Percentiles rank a stretch among this genome's conserved stretches.
Conservation (phyloP, 2,329 filamentous ascomycete genomes). For the Xylariaceae sp. region DNA sequence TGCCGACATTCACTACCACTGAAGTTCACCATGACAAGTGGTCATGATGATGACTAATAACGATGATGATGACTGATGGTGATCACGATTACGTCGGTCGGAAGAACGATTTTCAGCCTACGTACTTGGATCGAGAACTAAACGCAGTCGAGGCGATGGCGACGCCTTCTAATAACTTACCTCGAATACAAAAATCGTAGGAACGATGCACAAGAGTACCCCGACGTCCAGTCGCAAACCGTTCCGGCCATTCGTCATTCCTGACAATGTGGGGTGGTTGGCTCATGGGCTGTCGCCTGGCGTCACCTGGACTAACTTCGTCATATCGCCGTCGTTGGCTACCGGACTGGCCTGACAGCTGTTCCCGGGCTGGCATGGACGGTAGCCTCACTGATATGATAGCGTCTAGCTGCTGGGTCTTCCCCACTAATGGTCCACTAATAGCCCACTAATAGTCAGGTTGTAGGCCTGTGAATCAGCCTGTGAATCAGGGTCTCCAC, state of each 20-base stretch:
- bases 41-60: neutral
- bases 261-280: neutral
- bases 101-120: neutral
- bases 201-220: too few relatives aligned
- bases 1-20: too few relatives aligned
- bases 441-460: neutral
- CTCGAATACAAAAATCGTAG: too few relatives aligned
- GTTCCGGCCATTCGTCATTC: neutral
- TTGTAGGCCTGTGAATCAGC: neutral
- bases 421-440: too few relatives aligned
- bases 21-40: neutral
- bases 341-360: neutral
- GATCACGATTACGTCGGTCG: neutral
- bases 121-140: neutral
- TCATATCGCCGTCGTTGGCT: too few relatives aligned
- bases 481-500: conserved; percentile 2
- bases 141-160: neutral
- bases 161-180: too few relatives aligned
- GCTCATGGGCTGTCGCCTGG: too few relatives aligned
- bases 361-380: too few relatives aligned
- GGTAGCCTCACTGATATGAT: neutral
- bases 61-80: neutral
- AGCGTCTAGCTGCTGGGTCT: neutral
- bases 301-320: too few relatives aligned
- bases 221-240: neutral